Conservation (phyloP, 305 asterid species). For the Fraxinus dipetala region DNA sequence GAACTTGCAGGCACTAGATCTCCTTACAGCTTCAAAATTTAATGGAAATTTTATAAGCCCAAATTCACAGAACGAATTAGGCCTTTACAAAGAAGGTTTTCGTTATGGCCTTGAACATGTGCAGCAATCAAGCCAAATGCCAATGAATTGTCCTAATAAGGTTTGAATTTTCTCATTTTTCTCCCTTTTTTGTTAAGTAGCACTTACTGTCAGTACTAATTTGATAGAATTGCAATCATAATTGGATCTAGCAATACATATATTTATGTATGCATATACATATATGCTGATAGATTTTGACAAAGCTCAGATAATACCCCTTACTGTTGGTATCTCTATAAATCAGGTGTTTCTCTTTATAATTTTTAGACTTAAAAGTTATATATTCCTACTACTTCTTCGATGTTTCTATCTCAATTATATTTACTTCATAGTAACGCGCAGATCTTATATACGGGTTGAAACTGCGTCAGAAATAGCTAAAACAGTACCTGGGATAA, state of each 20-base stretch:
- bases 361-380: neutral
- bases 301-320: neutral
- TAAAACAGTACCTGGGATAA: neutral
- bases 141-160: slow-evolving; percentile 38
- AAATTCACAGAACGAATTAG: slow-evolving; percentile 32
- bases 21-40: slow-evolving; percentile 52
- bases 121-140: slow-evolving; percentile 39
- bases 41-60: slow-evolving; percentile 31
- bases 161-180: slow-evolving; percentile 28
- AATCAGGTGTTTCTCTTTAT: neutral
- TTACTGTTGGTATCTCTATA: neutral
- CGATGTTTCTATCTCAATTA: neutral
- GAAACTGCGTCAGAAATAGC: neutral
- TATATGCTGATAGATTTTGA: neutral
- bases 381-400: too few species aligned
- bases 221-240: neutral
- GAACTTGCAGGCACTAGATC: slow-evolving; percentile 68
- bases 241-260: neutral
- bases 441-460: too few species aligned
- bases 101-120: slow-evolving; percentile 43
- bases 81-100: slow-evolving; percentile 25
- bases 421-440: neutral
- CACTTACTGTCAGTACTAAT: neutral
- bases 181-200: neutral
- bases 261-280: neutral